Evolutionary conservation across 2,329 filamentous ascomycete species (phyloP).

Genomic region (Venturiaceae sp.): DNA sequence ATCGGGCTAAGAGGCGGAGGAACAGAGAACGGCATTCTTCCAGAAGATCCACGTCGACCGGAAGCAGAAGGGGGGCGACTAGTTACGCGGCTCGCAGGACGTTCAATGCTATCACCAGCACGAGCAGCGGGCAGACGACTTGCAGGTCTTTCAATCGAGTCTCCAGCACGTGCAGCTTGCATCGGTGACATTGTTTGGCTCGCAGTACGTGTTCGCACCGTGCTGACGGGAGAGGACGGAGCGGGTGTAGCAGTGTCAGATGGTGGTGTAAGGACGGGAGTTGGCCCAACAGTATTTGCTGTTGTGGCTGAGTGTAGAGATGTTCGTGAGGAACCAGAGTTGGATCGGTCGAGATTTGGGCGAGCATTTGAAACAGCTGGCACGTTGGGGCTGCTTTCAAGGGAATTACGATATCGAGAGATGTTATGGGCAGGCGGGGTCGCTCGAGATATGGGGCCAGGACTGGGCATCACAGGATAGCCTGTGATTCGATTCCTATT

Average conservation of each 20-base stretch:
- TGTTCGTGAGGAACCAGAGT: background rate
- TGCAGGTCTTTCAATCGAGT: conserved; percentile 13
- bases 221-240: background rate
- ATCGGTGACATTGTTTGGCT: conserved; percentile 18
- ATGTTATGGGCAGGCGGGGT: conserved; percentile 13
- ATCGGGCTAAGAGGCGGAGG: conserved; percentile 2
- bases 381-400: conserved; percentile 17
- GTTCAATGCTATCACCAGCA: conserved; percentile 24
- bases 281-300: background rate
- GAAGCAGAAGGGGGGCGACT: conserved; percentile 24
- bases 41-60: conserved; percentile 22
- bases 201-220: conserved; percentile 14
- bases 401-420: conserved; percentile 22
- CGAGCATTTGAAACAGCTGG: conserved; percentile 11
- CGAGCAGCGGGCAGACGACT: conserved; percentile 9
- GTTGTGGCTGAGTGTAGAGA: background rate
- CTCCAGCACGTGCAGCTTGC: conserved; percentile 19
- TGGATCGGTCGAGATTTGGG: background rate
- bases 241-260: background rate
- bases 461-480: conserved; percentile 3
- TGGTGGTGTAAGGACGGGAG: background rate
- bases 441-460: background rate
- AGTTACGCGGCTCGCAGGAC: conserved; percentile 24
- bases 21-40: conserved; percentile 21
- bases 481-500: conserved; percentile 22